Evolutionary conservation across 2,329 filamentous ascomycete genomes (phyloP).

Genomic region (Ceratocystis alfenasii): DNA sequence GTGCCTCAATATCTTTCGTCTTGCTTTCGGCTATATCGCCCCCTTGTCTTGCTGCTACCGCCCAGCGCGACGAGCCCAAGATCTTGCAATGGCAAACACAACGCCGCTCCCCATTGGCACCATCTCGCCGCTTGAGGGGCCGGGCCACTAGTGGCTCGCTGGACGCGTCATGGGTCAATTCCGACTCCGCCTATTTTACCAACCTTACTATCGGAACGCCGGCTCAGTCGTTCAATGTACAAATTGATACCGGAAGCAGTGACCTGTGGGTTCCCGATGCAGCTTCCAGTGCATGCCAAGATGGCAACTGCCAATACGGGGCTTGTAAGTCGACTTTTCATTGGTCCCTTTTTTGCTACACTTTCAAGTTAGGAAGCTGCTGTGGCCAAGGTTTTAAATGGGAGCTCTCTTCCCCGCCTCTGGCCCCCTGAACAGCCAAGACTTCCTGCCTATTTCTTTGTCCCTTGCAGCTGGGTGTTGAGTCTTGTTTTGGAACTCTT

Average conservation of each 20-base stretch:
- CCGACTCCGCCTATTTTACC: constrained; percentile 39
- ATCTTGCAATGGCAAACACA: constrained; percentile 14
- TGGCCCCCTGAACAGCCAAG: no score
- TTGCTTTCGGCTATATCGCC: constrained; percentile 1
- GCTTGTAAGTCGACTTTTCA: constrained; percentile 28
- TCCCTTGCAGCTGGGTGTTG: not conserved
- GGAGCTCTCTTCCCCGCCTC: not conserved
- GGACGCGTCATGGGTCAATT: constrained; percentile 11
- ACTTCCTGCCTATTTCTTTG: not conserved
- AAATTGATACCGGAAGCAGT: constrained; percentile 54
- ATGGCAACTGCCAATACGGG: constrained; percentile 25
- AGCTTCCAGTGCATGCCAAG: constrained; percentile 32
- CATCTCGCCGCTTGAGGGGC: not conserved
- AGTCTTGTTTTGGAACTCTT: not conserved
- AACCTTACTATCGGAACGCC: constrained; percentile 47
- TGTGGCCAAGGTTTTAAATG: not conserved
- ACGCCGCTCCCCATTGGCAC: not conserved
- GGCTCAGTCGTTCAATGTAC: constrained; percentile 42
- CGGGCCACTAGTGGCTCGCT: constrained; percentile 4
- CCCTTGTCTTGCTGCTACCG: not conserved
- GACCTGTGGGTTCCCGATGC: constrained; percentile 48
- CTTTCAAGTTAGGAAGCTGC: no score
- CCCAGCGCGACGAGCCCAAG: not conserved
- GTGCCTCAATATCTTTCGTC: not conserved
- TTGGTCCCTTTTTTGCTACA: not conserved